Evolutionary conservation across 345 rosid genomes (phyloP).

Genomic region (Brassica cretica): DNA sequence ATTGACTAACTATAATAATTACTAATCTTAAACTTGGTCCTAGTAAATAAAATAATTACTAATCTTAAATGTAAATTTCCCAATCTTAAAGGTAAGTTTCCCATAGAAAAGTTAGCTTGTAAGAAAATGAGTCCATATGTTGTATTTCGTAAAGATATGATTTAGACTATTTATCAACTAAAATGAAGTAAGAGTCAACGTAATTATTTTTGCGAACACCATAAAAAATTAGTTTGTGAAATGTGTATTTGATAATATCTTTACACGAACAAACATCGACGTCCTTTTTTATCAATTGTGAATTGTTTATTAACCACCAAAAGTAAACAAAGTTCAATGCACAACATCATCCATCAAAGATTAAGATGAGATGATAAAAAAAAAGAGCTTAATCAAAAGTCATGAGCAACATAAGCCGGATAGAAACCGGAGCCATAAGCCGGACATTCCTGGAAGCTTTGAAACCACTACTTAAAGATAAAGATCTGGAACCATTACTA

Average conservation of each 20-base stretch:
- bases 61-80: background rate
- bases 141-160: background rate
- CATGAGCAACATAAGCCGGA: too few species aligned
- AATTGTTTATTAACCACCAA: too few species aligned
- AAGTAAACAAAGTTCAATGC: too few species aligned
- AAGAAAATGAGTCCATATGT: background rate
- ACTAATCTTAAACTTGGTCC: background rate
- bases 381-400: too few species aligned
- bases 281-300: background rate
- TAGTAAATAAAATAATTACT: too few species aligned
- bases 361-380: too few species aligned
- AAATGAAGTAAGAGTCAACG: background rate
- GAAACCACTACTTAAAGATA: too few species aligned
- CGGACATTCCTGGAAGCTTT: too few species aligned
- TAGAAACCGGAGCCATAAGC: too few species aligned
- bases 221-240: background rate
- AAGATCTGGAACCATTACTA: too few species aligned
- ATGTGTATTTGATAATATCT: background rate
- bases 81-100: background rate
- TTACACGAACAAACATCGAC: background rate
- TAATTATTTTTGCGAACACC: background rate
- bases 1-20: background rate
- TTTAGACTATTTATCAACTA: background rate
- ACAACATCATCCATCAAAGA: too few species aligned
- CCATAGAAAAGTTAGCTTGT: background rate